Conservation (phyloP, 352 stramenopile species). For the Globisporangium cederbergense region DNA sequence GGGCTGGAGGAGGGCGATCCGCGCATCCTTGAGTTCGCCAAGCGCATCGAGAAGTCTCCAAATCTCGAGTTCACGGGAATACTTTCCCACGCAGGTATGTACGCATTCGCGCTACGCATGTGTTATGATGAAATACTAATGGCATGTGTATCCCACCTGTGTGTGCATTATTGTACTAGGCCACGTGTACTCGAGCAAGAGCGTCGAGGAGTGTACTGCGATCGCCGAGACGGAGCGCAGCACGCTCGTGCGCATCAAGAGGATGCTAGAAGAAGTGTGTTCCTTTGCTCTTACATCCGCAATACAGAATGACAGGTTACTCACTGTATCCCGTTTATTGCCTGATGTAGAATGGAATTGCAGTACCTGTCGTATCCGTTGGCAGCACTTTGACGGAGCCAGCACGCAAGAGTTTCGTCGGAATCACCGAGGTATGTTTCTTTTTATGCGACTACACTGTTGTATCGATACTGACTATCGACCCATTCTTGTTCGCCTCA, state of each 20-base stretch:
- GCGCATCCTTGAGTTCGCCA: slow-evolving; percentile 43
- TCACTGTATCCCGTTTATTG: neutral
- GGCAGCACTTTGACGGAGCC: slow-evolving; percentile 68
- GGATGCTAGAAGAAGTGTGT: slow-evolving; percentile 36
- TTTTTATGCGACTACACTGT: neutral
- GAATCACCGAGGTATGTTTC: slow-evolving; percentile 59
- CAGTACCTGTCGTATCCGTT: slow-evolving; percentile 57
- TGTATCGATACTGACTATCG: neutral
- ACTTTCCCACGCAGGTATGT: slow-evolving; percentile 51
- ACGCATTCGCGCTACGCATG: neutral
- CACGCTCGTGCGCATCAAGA: slow-evolving; percentile 69
- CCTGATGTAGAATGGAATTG: slow-evolving; percentile 32
- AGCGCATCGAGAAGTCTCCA: slow-evolving; percentile 44
- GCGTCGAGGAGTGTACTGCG: slow-evolving; percentile 38
- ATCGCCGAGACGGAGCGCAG: slow-evolving; percentile 56
- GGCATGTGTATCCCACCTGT: neutral
- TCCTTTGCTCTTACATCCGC: no score
- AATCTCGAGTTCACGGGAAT: slow-evolving; percentile 55
- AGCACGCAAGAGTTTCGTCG: slow-evolving; percentile 51
- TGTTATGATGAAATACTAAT: neutral
- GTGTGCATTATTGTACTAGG: slow-evolving; percentile 22
- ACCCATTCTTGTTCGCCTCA: no score
- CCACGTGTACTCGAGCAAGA: slow-evolving; percentile 56
- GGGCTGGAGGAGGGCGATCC: slow-evolving; percentile 58
- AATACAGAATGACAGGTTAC: no score